phyloP scores from a whole-genome alignment of 306 rosid genomes.

The Fragaria iinumae region DNA sequence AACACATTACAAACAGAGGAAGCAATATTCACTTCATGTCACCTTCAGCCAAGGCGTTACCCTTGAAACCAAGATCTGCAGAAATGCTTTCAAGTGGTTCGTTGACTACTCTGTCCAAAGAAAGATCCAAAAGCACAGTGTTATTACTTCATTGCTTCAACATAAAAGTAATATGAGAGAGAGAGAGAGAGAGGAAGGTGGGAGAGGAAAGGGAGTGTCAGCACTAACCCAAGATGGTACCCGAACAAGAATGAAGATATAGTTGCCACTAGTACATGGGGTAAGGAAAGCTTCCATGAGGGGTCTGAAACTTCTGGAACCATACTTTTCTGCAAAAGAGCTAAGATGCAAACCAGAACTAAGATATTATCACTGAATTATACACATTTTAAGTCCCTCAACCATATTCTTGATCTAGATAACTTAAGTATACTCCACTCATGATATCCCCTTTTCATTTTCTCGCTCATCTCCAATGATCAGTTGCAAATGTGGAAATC shows the following conservation, averaged over 20 bases:
- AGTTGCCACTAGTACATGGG: slow-evolving; percentile 81
- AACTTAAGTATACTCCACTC: not conserved
- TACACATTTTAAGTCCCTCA: not conserved
- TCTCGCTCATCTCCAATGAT: not conserved
- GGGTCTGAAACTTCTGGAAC: slow-evolving; percentile 60
- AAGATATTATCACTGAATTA: slow-evolving; percentile 21
- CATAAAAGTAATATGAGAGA: not conserved
- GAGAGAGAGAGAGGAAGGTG: slow-evolving; percentile 16
- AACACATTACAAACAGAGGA: slow-evolving; percentile 7
- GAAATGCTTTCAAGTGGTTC: slow-evolving; percentile 97
- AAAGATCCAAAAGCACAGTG: slow-evolving; percentile 23
- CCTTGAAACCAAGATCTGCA: slow-evolving; percentile 83
- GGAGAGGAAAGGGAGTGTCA: slow-evolving; percentile 1
- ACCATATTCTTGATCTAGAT: not conserved
- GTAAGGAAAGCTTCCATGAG: slow-evolving; percentile 84
- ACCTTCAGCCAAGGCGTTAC: slow-evolving; percentile 97
- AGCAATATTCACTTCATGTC: slow-evolving; percentile 13
- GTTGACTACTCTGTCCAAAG: slow-evolving; percentile 73
- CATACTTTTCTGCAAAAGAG: slow-evolving; percentile 42
- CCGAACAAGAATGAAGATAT: slow-evolving; percentile 82
- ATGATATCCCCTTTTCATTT: not conserved
- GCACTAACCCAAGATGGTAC: slow-evolving; percentile 85
- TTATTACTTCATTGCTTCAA: slow-evolving; percentile 9
- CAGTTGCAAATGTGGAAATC: not conserved
- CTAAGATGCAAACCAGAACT: slow-evolving; percentile 40